Evolutionary conservation across 257 asterid genomes (phyloP).

Genomic region (Handroanthus guayacan): DNA sequence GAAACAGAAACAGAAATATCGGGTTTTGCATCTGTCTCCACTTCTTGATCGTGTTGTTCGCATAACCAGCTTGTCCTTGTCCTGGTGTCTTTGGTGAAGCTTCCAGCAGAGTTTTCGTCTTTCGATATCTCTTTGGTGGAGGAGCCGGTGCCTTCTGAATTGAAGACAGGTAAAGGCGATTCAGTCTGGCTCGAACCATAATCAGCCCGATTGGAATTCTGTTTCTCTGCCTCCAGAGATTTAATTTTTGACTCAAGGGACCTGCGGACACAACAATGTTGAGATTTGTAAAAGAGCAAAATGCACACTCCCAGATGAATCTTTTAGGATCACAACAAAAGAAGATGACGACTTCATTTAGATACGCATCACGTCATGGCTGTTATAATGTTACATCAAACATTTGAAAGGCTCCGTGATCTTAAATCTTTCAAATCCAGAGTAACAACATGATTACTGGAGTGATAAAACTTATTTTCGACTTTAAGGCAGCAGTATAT

Average conservation of each 20-base stretch:
- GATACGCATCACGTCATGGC: neutral
- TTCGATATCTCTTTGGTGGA: constrained; percentile 61
- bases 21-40: constrained; percentile 43
- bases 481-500: neutral
- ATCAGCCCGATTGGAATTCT: constrained; percentile 44
- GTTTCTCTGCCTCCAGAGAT: constrained; percentile 59
- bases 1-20: constrained; percentile 47
- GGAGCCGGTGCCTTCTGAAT: constrained; percentile 62
- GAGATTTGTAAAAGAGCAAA: constrained; percentile 3
- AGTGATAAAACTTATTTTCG: too few species aligned
- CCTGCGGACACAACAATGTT: constrained; percentile 47
- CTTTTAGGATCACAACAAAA: too few species aligned
- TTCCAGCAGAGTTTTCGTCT: constrained; percentile 75
- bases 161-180: constrained; percentile 54
- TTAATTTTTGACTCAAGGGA: constrained; percentile 77
- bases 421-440: too few species aligned
- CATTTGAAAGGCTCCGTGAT: too few species aligned
- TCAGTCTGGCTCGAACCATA: constrained; percentile 46
- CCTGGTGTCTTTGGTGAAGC: constrained; percentile 67
- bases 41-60: constrained; percentile 45
- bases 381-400: neutral
- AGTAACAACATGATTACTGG: neutral
- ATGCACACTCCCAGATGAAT: neutral
- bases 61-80: constrained; percentile 49
- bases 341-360: too few species aligned